Conservation (phyloP, 148 eudicot species). For the Amaranthus palmeri region DNA sequence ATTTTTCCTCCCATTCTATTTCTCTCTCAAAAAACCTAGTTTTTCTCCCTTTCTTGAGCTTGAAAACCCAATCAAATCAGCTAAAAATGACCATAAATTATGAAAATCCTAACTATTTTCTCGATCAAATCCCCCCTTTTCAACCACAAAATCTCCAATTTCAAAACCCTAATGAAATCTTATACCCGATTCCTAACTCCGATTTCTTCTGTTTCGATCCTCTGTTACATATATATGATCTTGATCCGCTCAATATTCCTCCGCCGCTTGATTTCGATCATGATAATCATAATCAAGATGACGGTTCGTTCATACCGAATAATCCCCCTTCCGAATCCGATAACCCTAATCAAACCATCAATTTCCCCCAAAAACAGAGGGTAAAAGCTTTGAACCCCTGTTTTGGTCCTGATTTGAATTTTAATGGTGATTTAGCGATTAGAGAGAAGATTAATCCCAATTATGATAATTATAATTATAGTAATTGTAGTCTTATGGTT, state of each 20-base stretch:
- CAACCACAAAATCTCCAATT: background rate
- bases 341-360: background rate
- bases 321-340: background rate
- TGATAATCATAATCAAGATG: background rate
- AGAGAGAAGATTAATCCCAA: too few species aligned
- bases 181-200: slow-evolving; percentile 19
- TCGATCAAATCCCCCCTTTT: slow-evolving; percentile 20
- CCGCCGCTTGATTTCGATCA: too few species aligned
- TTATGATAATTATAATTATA: background rate
- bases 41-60: slow-evolving; percentile 8
- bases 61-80: background rate
- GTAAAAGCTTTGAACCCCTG: too few species aligned
- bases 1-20: background rate
- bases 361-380: slow-evolving; percentile 1
- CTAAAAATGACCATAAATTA: slow-evolving; percentile 20
- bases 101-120: slow-evolving; percentile 13
- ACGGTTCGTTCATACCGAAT: too few species aligned
- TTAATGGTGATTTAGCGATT: too few species aligned
- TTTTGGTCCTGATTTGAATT: too few species aligned
- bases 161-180: background rate
- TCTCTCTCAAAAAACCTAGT: slow-evolving; percentile 10
- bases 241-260: too few species aligned
- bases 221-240: too few species aligned
- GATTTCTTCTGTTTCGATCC: slow-evolving; percentile 21
- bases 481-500: background rate